Evolutionary conservation across 306 rosid genomes (phyloP).

Genomic region (Ormosia semicastrata): DNA sequence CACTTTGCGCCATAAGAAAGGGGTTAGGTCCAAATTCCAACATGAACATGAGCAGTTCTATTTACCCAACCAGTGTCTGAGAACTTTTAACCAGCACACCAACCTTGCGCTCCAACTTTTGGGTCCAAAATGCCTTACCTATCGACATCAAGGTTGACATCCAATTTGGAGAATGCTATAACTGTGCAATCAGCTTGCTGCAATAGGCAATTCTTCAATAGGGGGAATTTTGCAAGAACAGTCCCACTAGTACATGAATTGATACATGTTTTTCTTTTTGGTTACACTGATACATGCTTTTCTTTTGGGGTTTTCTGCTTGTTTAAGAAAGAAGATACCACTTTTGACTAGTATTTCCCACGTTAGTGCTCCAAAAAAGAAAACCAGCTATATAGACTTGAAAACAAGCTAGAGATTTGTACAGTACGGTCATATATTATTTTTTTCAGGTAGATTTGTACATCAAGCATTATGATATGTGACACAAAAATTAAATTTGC

Average conservation of each 20-base stretch:
- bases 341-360: not conserved
- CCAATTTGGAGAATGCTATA: not conserved
- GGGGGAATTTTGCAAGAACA: not conserved
- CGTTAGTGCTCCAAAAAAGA: not conserved
- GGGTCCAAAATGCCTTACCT: slow-evolving; percentile 22
- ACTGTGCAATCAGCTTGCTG: not conserved
- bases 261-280: not conserved
- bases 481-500: not conserved
- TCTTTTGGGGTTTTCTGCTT: not conserved
- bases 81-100: slow-evolving; percentile 9
- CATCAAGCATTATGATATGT: not conserved
- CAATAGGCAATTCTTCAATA: not conserved
- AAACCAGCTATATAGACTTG: not conserved
- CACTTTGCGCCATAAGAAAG: slow-evolving; percentile 7
- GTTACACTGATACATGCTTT: not conserved
- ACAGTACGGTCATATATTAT: not conserved
- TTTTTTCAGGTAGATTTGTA: not conserved
- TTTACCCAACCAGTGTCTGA: not conserved
- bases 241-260: not conserved
- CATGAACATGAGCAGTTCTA: not conserved
- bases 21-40: slow-evolving; percentile 19
- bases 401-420: not conserved
- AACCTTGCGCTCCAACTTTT: not conserved
- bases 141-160: slow-evolving; percentile 32
- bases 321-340: not conserved